Conservation (phyloP, 257 asterid genomes). For the Solanum ahanhuiri region DNA sequence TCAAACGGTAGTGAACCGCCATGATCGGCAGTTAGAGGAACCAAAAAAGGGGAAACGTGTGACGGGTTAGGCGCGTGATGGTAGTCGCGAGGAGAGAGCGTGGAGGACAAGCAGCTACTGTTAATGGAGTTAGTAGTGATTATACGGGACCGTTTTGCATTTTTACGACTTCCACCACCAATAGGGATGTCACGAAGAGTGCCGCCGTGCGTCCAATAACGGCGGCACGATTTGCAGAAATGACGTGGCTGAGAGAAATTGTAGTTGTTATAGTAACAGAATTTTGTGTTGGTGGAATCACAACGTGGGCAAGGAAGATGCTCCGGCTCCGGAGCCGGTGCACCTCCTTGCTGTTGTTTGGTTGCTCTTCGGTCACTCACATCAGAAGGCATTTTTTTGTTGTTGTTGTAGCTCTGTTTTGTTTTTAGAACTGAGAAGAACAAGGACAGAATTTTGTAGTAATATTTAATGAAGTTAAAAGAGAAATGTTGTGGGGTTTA, state of each 20-base stretch:
- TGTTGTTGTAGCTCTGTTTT: neutral
- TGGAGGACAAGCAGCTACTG: conserved; percentile 9
- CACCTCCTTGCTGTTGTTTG: conserved; percentile 36
- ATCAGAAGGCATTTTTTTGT: conserved; percentile 37
- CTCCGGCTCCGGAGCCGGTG: conserved; percentile 78
- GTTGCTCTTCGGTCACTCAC: conserved; percentile 24
- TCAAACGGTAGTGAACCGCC: conserved; percentile 16
- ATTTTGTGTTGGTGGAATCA: conserved; percentile 83
- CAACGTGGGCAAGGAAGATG: conserved; percentile 94
- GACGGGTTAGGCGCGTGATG: conserved; percentile 26
- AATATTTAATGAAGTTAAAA: neutral
- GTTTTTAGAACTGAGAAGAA: neutral
- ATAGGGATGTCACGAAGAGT: conserved; percentile 87
- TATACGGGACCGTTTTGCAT: conserved; percentile 75
- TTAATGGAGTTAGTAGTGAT: neutral
- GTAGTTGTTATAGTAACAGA: conserved; percentile 95
- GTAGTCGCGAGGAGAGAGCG: conserved; percentile 27
- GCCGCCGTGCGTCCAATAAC: conserved; percentile 98
- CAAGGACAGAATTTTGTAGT: neutral
- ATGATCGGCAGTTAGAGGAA: conserved; percentile 23
- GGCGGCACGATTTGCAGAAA: conserved; percentile 92
- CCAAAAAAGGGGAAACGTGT: conserved; percentile 23
- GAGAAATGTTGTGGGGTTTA: neutral
- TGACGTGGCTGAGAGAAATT: conserved; percentile 92
- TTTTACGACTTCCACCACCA: conserved; percentile 91